These are phyloP conservation scores for Chaetomiaceae sp. DNA, from an alignment of 2,329 filamentous ascomycete genomes.

Conservation along the genomic window DNA sequence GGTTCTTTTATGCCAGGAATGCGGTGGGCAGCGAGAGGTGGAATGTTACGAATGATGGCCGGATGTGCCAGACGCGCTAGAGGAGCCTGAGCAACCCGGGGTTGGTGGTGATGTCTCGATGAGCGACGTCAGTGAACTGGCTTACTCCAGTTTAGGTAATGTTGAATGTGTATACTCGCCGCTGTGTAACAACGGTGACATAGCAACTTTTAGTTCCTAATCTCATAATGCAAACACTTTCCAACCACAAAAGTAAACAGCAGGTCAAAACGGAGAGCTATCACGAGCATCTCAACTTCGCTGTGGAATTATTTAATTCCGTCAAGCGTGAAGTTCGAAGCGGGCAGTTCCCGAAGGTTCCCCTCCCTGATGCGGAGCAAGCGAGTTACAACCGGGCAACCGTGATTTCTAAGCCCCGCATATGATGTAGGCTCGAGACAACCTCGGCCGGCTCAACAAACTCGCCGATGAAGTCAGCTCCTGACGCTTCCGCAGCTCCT, in stretches of 20 bases:
- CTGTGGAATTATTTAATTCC: neutral
- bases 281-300: too few species aligned
- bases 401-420: constrained; percentile 18
- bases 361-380: constrained; percentile 1
- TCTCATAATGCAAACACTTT: too few species aligned
- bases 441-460: too few species aligned
- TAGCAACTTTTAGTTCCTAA: too few species aligned
- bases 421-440: constrained; percentile 3
- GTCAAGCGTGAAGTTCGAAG: neutral
- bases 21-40: constrained; percentile 51
- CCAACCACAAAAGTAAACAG: too few species aligned
- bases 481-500: neutral
- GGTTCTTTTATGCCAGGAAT: constrained; percentile 44
- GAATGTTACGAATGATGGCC: constrained; percentile 24
- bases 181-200: too few species aligned
- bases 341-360: neutral
- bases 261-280: too few species aligned
- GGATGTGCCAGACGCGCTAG: constrained; percentile 21
- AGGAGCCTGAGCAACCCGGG: too few species aligned
- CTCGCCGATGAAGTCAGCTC: neutral
- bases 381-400: too few species aligned
- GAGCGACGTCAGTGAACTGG: neutral
- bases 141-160: neutral
- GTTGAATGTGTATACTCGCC: too few species aligned
- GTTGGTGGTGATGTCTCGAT: neutral